Base-by-base conservation (phyloP, 1,139 yeast genomes). In the Citeromyces hawaiiensis region DNA sequence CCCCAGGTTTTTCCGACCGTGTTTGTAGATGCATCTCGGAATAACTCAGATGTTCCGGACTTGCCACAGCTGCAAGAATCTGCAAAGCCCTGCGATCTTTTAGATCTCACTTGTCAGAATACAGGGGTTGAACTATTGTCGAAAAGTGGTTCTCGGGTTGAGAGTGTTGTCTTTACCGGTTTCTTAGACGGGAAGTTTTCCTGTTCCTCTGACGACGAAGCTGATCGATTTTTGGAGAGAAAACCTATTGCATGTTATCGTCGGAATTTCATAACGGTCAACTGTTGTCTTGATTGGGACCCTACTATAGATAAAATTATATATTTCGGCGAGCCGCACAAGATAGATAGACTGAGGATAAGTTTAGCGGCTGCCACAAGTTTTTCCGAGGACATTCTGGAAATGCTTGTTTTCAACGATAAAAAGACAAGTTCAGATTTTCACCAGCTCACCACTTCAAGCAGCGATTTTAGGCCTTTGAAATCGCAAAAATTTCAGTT, bases 191-290 rank as follows among this genome's bases (percentile, higher is more conserved):
- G 56, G 2, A 47, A 49, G 33, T 51, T 53, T 35, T 48, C 38
- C 25, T 38, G 43, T 11, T n/a, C n/a, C n/a, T 10, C 36, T 13
- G 37, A 38, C 11, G 25, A 7, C 7, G 15, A 30, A 3, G 29
- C 16, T 7, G 29, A 33, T 8, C 37, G 39, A 4, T 42, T 42
- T 25, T 16, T 45, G 6, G 34, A 36, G 13, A 30, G 9, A 11
- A 29, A 40, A 9, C 52, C 51, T 1, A 44, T 54, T 13, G 46
- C 51, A 0, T 52, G 56, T 38, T 54, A 52, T 38, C 42, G 56
- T 38, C 42, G 57, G 36, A 54, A 54, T 33, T 49, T 35, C 35
- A 47, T 43, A 25, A 42, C 3, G 43, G 48, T 25, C 37, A 25
- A 27, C n/a, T 42, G 18, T 37, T 10, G 10, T 47, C 33, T 14